Base-by-base conservation (phyloP, 192 early-diverging fungal species). In the Powellomyces hirtus region DNA sequence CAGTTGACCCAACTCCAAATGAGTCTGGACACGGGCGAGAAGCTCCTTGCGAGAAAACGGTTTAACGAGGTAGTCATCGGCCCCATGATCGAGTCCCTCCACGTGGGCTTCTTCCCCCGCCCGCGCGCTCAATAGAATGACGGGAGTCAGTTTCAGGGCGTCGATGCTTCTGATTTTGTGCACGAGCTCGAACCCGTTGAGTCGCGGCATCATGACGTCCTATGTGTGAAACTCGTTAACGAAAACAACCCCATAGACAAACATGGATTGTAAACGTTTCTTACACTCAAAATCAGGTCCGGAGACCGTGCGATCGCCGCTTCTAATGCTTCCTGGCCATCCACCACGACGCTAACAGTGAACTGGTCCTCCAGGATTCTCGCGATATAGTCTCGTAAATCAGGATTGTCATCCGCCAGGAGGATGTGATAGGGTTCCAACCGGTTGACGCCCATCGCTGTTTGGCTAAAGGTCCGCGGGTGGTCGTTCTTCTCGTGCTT, bases 151-250 rank as follows among this genome's bases (percentile, higher is more conserved):
- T 30, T 60, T 60, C 59, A 40, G 24, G 14, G 35, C n/a, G 1
- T 33, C 35, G 4, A 18, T n/a, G 18, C 20, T 13, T 13, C 62
- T 38, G 33, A 63, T 63, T 13, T 49, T 50, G 13, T 63, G 27
- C 20, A 63, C 16, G 1, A 63, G 26, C 42, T 50, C 59, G 22
- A 60, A 60, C 2, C 59, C 59, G 22, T 60, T 37, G 20, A 49
- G 26, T 24, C 40, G 40, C 20, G 59, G 59, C 59, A 60, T 60
- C 59, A 60, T 60, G 11, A 60, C 59, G 38, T 60, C 59, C 40
- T 42, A 42, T 42, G 18, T 42, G 40, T 18, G 18, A 42, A 42
- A 42, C 10, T 42, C 10, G 18, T 13, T 13, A 18, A 13, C 18
- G 18, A 13, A 13, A 42, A 42, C 10, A 13, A 8, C 18, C 10